Evolutionary conservation across 2,329 filamentous ascomycete species (phyloP).

Genomic region (Fusarium nisikadoi): DNA sequence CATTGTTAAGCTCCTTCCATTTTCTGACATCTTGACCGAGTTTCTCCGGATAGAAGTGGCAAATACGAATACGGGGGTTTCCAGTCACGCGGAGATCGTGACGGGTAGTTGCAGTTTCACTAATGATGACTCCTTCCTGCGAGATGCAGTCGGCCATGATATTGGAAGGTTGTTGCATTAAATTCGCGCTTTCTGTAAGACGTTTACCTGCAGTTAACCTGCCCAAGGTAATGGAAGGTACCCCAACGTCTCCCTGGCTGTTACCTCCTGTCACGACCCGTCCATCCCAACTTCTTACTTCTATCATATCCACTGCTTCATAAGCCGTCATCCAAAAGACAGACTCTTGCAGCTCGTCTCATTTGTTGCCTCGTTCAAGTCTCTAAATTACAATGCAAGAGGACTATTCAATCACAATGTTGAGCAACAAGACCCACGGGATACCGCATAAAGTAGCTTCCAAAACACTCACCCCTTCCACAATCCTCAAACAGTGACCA

Average conservation of each 20-base stretch:
- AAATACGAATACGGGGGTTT: neutral
- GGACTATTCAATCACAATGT: neutral
- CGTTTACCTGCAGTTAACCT: neutral
- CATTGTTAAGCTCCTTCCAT: neutral
- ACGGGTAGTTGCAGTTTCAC: conserved; percentile 32
- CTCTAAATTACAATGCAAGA: neutral
- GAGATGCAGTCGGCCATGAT: conserved; percentile 27
- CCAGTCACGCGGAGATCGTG: conserved; percentile 10
- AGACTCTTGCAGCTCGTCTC: neutral
- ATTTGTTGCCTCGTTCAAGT: neutral
- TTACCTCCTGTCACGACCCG: neutral
- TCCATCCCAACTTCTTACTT: neutral
- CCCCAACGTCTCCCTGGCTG: neutral
- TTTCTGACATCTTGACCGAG: neutral
- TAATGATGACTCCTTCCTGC: conserved; percentile 12
- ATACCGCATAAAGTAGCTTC: neutral
- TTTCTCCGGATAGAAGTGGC: neutral
- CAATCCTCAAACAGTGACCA: neutral
- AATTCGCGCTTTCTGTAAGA: neutral
- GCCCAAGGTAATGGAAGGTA: neutral
- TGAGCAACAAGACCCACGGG: neutral
- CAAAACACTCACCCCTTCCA: neutral
- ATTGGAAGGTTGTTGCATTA: conserved; percentile 1
- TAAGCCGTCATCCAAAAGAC: neutral
- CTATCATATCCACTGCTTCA: neutral